Evolutionary conservation across 164 flowering plant genomes (phyloP).

Genomic region (Nymphaea colorata): DNA sequence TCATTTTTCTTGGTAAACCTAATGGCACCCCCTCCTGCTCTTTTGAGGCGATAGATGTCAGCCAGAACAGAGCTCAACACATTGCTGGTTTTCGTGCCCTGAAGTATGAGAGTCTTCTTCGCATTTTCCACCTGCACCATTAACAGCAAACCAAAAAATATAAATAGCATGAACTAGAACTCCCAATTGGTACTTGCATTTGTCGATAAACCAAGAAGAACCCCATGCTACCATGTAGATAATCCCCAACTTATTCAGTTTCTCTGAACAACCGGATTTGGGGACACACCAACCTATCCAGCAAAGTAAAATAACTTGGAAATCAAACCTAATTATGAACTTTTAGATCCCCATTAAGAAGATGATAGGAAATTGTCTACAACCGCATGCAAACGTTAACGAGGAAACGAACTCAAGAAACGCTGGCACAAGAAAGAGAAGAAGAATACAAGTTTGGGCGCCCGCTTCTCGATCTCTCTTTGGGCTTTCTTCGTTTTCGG

Average conservation of each 20-base stretch:
- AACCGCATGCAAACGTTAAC: neutral
- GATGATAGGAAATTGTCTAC: neutral
- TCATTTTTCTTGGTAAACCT: conserved; percentile 63
- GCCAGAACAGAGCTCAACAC: conserved; percentile 57
- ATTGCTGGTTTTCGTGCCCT: conserved; percentile 75
- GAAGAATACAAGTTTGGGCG: conserved; percentile 35
- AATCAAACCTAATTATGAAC: too few species aligned
- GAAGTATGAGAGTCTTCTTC: conserved; percentile 82
- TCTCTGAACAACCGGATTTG: neutral
- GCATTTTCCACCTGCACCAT: conserved; percentile 57
- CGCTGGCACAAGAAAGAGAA: neutral
- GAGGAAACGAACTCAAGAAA: neutral
- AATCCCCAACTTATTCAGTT: neutral
- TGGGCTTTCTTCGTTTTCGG: conserved; percentile 24
- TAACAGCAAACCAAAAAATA: neutral
- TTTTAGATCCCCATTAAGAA: too few species aligned
- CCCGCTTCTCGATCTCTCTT: conserved; percentile 40
- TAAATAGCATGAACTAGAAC: neutral
- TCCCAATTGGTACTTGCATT: neutral
- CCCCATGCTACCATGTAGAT: neutral
- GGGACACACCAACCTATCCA: neutral
- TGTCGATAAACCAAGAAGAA: neutral
- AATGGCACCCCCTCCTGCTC: conserved; percentile 30
- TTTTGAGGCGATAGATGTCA: conserved; percentile 61
- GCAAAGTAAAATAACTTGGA: neutral